phyloP scores from a whole-genome alignment of 1,284 basidiomycete genomes.

The Pseudozyma sp. region DNA sequence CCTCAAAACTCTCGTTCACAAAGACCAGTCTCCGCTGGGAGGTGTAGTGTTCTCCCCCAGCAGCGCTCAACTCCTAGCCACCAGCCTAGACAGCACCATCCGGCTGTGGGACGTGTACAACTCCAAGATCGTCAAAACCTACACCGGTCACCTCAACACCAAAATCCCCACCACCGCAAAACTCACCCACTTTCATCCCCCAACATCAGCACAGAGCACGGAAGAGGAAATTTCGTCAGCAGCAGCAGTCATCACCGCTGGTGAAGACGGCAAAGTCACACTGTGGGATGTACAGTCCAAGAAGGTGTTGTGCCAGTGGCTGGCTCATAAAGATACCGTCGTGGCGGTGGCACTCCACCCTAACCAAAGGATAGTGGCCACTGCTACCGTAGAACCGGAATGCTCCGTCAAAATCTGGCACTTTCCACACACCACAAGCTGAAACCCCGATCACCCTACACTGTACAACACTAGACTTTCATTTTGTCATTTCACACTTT shows the following conservation, averaged over 20 bases:
- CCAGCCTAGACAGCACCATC: slow-evolving; percentile 91
- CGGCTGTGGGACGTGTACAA: slow-evolving; percentile 93
- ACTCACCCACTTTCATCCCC: slow-evolving; percentile 22
- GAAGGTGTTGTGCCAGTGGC: slow-evolving; percentile 78
- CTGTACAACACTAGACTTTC: no score
- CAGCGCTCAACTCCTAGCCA: slow-evolving; percentile 85
- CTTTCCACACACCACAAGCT: not conserved
- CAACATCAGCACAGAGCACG: not conserved
- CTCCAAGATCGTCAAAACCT: slow-evolving; percentile 92
- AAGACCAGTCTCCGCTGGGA: slow-evolving; percentile 91
- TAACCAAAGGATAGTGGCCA: slow-evolving; percentile 48
- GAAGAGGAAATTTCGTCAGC: not conserved
- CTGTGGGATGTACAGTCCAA: slow-evolving; percentile 92
- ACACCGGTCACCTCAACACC: slow-evolving; percentile 82
- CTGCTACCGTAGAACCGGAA: slow-evolving; percentile 56
- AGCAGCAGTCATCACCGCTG: slow-evolving; percentile 78
- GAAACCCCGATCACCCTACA: not conserved
- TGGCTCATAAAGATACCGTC: slow-evolving; percentile 77
- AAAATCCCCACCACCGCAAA: slow-evolving; percentile 74
- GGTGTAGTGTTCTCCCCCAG: slow-evolving; percentile 91
- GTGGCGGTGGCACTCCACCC: slow-evolving; percentile 53
- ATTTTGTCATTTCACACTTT: no score
- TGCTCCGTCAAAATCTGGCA: slow-evolving; percentile 53
- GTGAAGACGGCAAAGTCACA: slow-evolving; percentile 87
- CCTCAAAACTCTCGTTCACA: slow-evolving; percentile 94